Conservation (phyloP, 305 asterid species). For the Ilex paraguariensis region DNA sequence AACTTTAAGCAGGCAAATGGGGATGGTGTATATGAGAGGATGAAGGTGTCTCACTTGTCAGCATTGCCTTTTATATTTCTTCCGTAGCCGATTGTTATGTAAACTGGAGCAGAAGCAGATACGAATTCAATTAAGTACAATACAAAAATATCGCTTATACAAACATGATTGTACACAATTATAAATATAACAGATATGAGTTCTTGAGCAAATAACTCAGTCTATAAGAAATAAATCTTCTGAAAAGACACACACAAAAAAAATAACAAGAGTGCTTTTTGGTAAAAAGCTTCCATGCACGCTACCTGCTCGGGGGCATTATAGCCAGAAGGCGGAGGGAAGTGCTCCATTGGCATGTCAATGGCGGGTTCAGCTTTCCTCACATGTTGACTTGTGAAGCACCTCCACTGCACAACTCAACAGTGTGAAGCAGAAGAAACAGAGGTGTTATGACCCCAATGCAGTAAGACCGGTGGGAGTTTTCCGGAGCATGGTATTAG, state of each 20-base stretch:
- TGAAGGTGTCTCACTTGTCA: conserved; percentile 17
- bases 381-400: background rate
- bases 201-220: no score
- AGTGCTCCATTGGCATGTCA: background rate
- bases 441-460: background rate
- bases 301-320: background rate
- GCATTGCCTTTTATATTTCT: conserved; percentile 58
- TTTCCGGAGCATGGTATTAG: background rate
- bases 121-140: no score
- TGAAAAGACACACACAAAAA: no score
- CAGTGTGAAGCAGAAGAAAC: background rate
- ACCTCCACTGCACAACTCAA: background rate
- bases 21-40: no score
- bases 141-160: no score
- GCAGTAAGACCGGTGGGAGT: no score
- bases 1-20: background rate
- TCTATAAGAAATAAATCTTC: no score
- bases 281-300: no score
- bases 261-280: no score
- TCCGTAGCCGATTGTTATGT: conserved; percentile 51
- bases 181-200: no score
- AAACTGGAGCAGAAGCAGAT: conserved; percentile 36
- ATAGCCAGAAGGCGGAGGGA: background rate
- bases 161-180: no score
- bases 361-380: background rate